Conservation (phyloP, 495 filamentous ascomycete genomes). For the Penicillium salamii region DNA sequence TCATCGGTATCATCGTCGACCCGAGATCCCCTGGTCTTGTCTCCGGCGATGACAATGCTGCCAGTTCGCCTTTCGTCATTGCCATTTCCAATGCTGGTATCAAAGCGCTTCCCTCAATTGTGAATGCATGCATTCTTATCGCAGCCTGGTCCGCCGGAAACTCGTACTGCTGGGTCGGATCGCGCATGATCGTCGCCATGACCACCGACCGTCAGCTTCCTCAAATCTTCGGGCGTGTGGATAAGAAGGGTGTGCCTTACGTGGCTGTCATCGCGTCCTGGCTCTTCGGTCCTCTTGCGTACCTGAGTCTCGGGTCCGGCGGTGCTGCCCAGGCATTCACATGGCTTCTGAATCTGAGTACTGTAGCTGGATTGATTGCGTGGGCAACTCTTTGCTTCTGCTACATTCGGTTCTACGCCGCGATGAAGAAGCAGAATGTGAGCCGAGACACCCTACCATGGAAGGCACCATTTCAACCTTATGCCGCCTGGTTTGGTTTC, state of each 20-base stretch:
- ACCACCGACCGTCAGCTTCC: constrained; percentile 36
- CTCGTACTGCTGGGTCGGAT: constrained; percentile 38
- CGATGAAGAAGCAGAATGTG: constrained; percentile 57
- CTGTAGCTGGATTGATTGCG: constrained; percentile 58
- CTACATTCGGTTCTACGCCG: constrained; percentile 60
- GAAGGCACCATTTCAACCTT: constrained; percentile 59
- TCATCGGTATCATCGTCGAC: constrained; percentile 51
- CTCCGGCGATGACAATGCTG: constrained; percentile 41
- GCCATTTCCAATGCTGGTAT: constrained; percentile 61
- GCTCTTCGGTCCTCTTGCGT: constrained; percentile 31
- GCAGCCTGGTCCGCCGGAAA: constrained; percentile 70
- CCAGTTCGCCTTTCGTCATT: constrained; percentile 56
- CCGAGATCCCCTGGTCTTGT: constrained; percentile 51
- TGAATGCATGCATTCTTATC: constrained; percentile 73
- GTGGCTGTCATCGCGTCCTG: constrained; percentile 30
- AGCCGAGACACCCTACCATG: constrained; percentile 56
- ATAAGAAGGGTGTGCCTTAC: constrained; percentile 34
- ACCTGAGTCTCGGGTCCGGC: constrained; percentile 39
- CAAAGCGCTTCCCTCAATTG: constrained; percentile 64
- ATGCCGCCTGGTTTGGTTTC: constrained; percentile 57
- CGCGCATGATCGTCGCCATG: constrained; percentile 38
- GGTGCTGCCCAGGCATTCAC: constrained; percentile 48
- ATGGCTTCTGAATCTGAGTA: constrained; percentile 61
- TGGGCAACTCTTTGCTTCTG: constrained; percentile 60
- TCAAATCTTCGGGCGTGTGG: constrained; percentile 31